Evolutionary conservation across 768 basidiomycete species (phyloP).

Genomic region (Hericium erinaceus): DNA sequence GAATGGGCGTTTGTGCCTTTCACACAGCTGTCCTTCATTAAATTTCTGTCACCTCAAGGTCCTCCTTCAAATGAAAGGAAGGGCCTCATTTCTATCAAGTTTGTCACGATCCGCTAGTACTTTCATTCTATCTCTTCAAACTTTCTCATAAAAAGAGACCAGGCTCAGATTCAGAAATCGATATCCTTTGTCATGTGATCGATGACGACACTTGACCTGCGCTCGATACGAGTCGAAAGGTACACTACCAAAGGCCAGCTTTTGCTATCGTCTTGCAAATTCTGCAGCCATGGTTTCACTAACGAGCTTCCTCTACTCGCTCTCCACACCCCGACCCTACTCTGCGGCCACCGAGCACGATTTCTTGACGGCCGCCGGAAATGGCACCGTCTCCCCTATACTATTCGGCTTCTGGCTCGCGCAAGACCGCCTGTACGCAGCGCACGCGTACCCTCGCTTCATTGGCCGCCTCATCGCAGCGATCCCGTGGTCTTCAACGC

Average conservation of each 20-base stretch:
- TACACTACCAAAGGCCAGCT: background rate
- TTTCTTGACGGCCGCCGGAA: conserved; percentile 52
- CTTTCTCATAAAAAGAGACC: background rate
- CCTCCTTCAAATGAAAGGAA: too few relatives aligned
- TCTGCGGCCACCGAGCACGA: conserved; percentile 40
- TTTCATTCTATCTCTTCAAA: too few relatives aligned
- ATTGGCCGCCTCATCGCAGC: conserved; percentile 55
- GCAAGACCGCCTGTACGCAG: conserved; percentile 69
- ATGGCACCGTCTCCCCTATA: conserved; percentile 35
- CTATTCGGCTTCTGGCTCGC: conserved; percentile 55
- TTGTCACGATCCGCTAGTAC: too few relatives aligned
- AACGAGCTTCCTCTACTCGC: background rate
- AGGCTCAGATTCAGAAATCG: background rate
- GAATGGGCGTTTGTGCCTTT: too few relatives aligned
- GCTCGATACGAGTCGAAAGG: background rate
- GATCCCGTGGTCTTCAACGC: conserved; percentile 39
- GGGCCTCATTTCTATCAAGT: too few relatives aligned
- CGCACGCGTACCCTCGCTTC: conserved; percentile 65
- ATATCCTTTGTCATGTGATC: background rate
- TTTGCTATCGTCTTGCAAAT: background rate
- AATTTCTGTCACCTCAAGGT: too few relatives aligned
- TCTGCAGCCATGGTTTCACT: background rate
- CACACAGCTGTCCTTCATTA: too few relatives aligned
- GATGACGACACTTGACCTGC: background rate
- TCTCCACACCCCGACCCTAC: background rate